These are phyloP conservation scores for Aeschynomene evenia DNA, from an alignment of 306 rosid genomes.

Conservation along the genomic window DNA sequence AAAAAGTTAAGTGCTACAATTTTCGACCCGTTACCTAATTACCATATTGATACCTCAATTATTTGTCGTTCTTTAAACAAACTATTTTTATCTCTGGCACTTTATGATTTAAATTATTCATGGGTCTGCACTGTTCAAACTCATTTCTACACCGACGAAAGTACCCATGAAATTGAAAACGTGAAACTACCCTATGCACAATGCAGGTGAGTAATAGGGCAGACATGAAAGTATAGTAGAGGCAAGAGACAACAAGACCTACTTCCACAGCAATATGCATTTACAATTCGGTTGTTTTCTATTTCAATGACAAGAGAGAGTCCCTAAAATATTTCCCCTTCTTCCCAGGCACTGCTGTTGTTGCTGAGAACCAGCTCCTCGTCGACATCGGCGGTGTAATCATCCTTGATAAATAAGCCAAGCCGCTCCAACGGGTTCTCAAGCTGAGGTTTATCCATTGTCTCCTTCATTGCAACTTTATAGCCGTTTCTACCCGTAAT, in stretches of 20 bases:
- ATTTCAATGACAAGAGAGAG: slow-evolving; percentile 20
- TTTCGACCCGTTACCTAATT: too few species aligned
- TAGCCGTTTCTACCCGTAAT: slow-evolving; percentile 25
- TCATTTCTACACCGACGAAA: background rate
- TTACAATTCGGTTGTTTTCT: slow-evolving; percentile 37
- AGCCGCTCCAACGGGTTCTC: slow-evolving; percentile 67
- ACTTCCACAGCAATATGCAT: slow-evolving; percentile 31
- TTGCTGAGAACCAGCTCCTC: slow-evolving; percentile 53
- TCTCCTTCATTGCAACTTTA: slow-evolving; percentile 30
- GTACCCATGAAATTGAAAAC: background rate
- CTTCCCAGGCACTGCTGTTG: slow-evolving; percentile 52
- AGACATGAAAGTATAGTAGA: background rate
- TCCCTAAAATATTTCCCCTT: slow-evolving; percentile 60
- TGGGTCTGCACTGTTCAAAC: too few species aligned
- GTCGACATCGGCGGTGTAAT: slow-evolving; percentile 46
- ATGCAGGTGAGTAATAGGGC: background rate
- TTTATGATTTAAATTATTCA: too few species aligned
- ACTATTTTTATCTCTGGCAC: background rate
- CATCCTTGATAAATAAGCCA: slow-evolving; percentile 79
- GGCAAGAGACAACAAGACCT: background rate
- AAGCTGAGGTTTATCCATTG: slow-evolving; percentile 33
- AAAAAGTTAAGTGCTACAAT: too few species aligned
- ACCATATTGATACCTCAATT: too few species aligned
- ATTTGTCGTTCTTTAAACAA: too few species aligned
- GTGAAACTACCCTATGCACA: background rate